Evolutionary conservation across 176 grass and related monocot genomes (phyloP).

Genomic region (Avena eriantha): DNA sequence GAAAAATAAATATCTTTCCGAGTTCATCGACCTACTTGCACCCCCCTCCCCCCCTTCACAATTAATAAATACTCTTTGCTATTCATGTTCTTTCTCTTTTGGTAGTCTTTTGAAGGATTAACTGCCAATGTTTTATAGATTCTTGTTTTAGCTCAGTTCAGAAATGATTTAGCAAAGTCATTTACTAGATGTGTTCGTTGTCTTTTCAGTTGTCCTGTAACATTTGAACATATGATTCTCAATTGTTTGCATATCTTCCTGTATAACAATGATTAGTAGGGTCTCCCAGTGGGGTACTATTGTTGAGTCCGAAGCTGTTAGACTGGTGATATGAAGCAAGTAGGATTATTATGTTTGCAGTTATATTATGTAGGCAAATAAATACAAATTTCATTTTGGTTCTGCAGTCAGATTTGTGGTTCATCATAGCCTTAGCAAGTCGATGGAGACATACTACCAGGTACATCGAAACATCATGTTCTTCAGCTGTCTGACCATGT

Average conservation of each 20-base stretch:
- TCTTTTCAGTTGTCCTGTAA: not conserved
- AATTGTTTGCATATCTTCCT: slow-evolving; percentile 27
- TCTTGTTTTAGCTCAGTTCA: slow-evolving; percentile 3
- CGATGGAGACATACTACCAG: slow-evolving; percentile 98
- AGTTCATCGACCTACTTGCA: not conserved
- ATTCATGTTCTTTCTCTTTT: slow-evolving; percentile 15
- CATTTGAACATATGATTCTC: slow-evolving; percentile 29
- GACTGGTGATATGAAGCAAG: slow-evolving; percentile 32
- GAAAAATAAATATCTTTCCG: not conserved
- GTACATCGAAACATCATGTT: slow-evolving; percentile 43
- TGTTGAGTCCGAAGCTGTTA: not conserved
- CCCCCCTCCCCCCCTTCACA: too few relatives aligned
- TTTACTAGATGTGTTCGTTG: slow-evolving; percentile 1
- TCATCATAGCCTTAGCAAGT: slow-evolving; percentile 99
- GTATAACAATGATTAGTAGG: slow-evolving; percentile 7
- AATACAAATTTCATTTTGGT: slow-evolving; percentile 30
- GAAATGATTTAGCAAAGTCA: slow-evolving; percentile 18
- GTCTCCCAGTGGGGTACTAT: not conserved
- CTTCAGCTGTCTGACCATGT: slow-evolving; percentile 1
- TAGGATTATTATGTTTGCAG: slow-evolving; percentile 11
- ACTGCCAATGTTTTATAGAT: not conserved
- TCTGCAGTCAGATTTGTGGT: slow-evolving; percentile 89
- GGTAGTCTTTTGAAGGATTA: slow-evolving; percentile 4
- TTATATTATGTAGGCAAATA: slow-evolving; percentile 22
- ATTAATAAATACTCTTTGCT: not conserved